A percentile compares a stretch with the other conserved stretches of the same genome.
These are phyloP conservation scores for Tuber brumale DNA, from an alignment of 495 filamentous ascomycete genomes.

Conservation along the genomic window DNA sequence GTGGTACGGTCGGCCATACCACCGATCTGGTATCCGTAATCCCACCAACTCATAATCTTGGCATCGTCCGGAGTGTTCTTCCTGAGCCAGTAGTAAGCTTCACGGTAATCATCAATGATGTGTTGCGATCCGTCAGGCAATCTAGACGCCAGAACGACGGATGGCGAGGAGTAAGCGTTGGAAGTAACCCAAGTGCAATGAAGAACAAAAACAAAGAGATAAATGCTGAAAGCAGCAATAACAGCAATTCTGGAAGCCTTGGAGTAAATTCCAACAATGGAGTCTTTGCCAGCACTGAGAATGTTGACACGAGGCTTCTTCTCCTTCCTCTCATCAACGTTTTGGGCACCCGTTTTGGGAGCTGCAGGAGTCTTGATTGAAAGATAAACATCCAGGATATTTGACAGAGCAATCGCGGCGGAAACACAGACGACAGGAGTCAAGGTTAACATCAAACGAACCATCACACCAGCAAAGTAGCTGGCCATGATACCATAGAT, in stretches of 20 bases:
- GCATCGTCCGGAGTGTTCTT: conserved; percentile 92
- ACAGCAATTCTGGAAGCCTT: conserved; percentile 69
- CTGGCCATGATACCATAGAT: conserved; percentile 91
- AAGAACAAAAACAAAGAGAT: conserved; percentile 86
- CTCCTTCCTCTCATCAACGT: conserved; percentile 48
- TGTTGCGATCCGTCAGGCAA: conserved; percentile 93
- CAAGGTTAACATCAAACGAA: conserved; percentile 93
- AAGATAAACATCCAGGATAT: conserved; percentile 81
- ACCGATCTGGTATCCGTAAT: conserved; percentile 99
- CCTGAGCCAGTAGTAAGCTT: conserved; percentile 99
- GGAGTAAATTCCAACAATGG: conserved; percentile 77
- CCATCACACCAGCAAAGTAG: conserved; percentile 99
- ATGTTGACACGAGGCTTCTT: conserved; percentile 49
- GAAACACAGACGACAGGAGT: conserved; percentile 96
- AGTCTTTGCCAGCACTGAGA: conserved; percentile 64
- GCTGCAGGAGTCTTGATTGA: conserved; percentile 52
- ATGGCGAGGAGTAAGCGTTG: conserved; percentile 96
- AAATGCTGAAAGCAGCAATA: conserved; percentile 62
- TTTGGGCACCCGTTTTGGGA: conserved; percentile 42
- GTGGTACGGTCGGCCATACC: conserved; percentile 98
- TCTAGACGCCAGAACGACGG: conserved; percentile 86
- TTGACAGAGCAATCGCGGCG: conserved; percentile 82
- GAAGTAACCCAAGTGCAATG: conserved; percentile 99
- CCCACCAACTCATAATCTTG: conserved; percentile 99
- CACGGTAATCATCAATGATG: conserved; percentile 99